Percentiles rank a stretch among this genome's conserved stretches.
Evolutionary conservation across 768 basidiomycete species (phyloP).

Genomic region (Podaxis carcinomalis): DNA sequence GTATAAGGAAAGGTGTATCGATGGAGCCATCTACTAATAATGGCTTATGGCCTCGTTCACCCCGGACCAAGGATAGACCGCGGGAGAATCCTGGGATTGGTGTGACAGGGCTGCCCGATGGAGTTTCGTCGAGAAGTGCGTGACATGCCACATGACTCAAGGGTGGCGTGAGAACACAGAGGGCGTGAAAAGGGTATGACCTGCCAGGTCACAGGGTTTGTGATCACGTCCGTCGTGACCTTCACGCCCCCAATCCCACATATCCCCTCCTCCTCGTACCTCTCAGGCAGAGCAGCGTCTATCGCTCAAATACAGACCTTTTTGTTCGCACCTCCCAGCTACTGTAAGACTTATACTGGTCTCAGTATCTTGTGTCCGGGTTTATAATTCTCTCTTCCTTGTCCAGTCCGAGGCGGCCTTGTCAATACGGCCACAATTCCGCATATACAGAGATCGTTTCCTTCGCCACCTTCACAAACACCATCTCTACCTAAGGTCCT

Average conservation of each 20-base stretch:
- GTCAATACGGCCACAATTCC: background rate
- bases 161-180: slow-evolving; percentile 27
- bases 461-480: background rate
- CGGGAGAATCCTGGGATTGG: background rate
- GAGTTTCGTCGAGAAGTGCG: background rate
- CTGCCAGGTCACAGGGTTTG: slow-evolving; percentile 36
- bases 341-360: background rate
- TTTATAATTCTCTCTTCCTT: background rate
- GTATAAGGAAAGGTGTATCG: background rate
- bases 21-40: background rate
- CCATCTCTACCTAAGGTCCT: background rate
- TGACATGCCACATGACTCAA: slow-evolving; percentile 11
- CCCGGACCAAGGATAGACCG: background rate
- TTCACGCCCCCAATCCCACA: slow-evolving; percentile 32
- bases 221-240: slow-evolving; percentile 38
- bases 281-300: slow-evolving; percentile 12
- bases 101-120: background rate
- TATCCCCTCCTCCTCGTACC: slow-evolving; percentile 19
- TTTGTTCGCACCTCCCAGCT: background rate
- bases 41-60: background rate
- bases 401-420: background rate
- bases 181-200: slow-evolving; percentile 27
- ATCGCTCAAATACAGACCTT: slow-evolving; percentile 13
- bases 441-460: background rate
- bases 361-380: background rate